Percentiles rank a stretch among this genome's conserved stretches.
Evolutionary conservation across 805 yeast species (phyloP).

Genomic region (Nakazawaea sp.): DNA sequence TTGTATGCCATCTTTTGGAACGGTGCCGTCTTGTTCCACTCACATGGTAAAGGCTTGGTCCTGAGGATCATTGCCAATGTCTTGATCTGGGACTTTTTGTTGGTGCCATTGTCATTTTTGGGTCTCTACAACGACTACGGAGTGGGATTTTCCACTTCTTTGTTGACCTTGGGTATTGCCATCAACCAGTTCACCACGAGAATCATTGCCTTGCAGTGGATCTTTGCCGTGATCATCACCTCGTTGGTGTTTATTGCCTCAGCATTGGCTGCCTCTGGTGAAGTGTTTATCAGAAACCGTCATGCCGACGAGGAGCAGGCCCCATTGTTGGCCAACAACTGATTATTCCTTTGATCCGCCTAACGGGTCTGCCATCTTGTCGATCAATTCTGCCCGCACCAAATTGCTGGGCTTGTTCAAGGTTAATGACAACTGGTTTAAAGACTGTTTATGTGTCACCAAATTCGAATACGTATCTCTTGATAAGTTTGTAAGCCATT

Average conservation of each 20-base stretch:
- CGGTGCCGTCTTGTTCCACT: constrained; percentile 70
- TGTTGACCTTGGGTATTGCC: constrained; percentile 59
- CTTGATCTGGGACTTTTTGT: constrained; percentile 69
- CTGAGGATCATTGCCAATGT: constrained; percentile 68
- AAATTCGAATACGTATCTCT: constrained; percentile 61
- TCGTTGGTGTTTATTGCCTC: constrained; percentile 48
- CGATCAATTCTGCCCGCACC: constrained; percentile 26
- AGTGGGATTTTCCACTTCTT: constrained; percentile 51
- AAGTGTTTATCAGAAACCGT: constrained; percentile 13
- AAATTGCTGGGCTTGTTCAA: constrained; percentile 35
- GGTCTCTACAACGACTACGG: constrained; percentile 65
- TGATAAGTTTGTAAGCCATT: constrained; percentile 62
- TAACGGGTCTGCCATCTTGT: constrained; percentile 27
- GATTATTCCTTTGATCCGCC: neutral
- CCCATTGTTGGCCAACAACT: constrained; percentile 20
- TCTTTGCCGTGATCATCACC: constrained; percentile 67
- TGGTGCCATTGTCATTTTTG: constrained; percentile 55
- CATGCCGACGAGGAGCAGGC: constrained; percentile 22
- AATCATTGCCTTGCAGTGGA: constrained; percentile 78
- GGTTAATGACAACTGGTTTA: constrained; percentile 49
- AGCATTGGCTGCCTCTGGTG: constrained; percentile 37
- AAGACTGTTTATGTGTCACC: constrained; percentile 48
- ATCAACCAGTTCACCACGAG: constrained; percentile 64
- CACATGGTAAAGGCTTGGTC: constrained; percentile 41
- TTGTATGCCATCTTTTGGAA: constrained; percentile 76